phyloP scores from a whole-genome alignment of 1,284 basidiomycete species.

The Caloboletus firmus region DNA sequence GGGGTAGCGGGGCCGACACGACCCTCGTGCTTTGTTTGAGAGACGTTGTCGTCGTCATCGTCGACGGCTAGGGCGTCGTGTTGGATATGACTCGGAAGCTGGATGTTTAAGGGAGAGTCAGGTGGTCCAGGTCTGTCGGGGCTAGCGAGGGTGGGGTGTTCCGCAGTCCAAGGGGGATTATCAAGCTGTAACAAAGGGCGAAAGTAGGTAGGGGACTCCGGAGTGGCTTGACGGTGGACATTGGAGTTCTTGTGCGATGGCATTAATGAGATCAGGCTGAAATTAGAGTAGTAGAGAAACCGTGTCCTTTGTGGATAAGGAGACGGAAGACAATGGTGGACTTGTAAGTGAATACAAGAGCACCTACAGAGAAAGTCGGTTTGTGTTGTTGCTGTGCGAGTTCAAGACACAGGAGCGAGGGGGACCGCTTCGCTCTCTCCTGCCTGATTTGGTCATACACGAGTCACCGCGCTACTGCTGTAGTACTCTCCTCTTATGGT shows the following conservation, averaged over 20 bases:
- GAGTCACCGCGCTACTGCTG: constrained; percentile 22
- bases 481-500: constrained; percentile 24
- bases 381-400: constrained; percentile 26
- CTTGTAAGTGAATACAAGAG: constrained; percentile 38
- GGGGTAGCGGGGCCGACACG: constrained; percentile 17
- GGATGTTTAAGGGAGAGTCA: constrained; percentile 5
- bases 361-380: constrained; percentile 15
- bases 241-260: constrained; percentile 26
- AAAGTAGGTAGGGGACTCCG: constrained; percentile 20
- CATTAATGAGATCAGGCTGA: constrained; percentile 29
- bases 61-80: constrained; percentile 11
- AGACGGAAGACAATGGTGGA: constrained; percentile 12
- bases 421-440: constrained; percentile 1
- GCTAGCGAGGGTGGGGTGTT: constrained; percentile 8
- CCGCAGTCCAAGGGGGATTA: constrained; percentile 27
- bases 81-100: constrained; percentile 11
- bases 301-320: constrained; percentile 24
- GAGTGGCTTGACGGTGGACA: constrained; percentile 24
- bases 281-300: constrained; percentile 16
- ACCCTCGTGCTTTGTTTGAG: constrained; percentile 33
- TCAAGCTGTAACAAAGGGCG: constrained; percentile 34
- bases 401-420: constrained; percentile 24
- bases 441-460: constrained; percentile 15
- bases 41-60: constrained; percentile 22
- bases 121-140: constrained; percentile 8